A percentile compares a stretch with the other conserved stretches of the same genome.
Conservation (phyloP, 1,284 basidiomycete species). For the Ceratorhiza oryzae-sativae region DNA sequence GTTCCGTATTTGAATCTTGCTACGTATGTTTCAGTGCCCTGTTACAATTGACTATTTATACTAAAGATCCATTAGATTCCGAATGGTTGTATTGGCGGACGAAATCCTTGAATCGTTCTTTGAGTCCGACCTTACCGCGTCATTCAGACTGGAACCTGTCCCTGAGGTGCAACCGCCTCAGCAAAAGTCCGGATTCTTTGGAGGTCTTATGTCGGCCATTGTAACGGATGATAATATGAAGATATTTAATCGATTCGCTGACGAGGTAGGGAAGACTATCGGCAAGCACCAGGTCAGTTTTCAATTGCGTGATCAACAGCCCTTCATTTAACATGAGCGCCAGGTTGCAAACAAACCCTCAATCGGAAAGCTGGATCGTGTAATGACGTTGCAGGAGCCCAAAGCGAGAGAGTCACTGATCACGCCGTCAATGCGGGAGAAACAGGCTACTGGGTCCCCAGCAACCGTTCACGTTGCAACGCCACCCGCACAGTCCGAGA, state of each 20-base stretch:
- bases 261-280: conserved; percentile 91
- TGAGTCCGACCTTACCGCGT: conserved; percentile 84
- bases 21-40: conserved; percentile 60
- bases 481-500: conserved; percentile 33
- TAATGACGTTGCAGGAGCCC: conserved; percentile 72
- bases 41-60: neutral
- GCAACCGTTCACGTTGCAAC: conserved; percentile 44
- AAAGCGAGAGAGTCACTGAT: conserved; percentile 88
- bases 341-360: conserved; percentile 80
- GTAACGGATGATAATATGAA: conserved; percentile 88
- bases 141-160: conserved; percentile 78
- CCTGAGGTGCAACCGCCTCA: conserved; percentile 58
- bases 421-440: conserved; percentile 48
- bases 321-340: neutral
- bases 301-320: conserved; percentile 12
- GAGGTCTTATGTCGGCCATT: conserved; percentile 87
- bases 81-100: conserved; percentile 96
- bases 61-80: conserved; percentile 68
- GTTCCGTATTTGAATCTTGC: conserved; percentile 87
- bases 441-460: conserved; percentile 42
- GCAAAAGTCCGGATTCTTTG: conserved; percentile 69
- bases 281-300: conserved; percentile 80
- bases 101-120: conserved; percentile 95
- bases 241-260: conserved; percentile 85
- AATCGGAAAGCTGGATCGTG: conserved; percentile 80